phyloP scores from a whole-genome alignment of 108 stramenopile species.

The Heterococcus sp. region DNA sequence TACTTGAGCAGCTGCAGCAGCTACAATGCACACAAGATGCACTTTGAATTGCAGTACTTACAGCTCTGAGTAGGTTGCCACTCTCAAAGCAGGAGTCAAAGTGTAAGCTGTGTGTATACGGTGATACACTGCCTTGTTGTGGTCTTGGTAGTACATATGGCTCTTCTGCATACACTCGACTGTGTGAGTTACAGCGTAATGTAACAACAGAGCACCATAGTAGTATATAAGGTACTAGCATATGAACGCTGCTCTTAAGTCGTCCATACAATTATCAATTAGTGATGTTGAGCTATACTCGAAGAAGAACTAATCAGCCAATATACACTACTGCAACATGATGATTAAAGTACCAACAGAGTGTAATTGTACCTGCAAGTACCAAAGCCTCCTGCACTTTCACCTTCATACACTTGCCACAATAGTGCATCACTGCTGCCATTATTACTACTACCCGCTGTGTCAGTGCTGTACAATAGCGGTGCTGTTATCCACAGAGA shows the following conservation, averaged over 20 bases:
- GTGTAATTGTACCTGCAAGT: constrained; percentile 6
- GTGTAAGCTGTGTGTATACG: constrained; percentile 47
- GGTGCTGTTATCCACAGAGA: too few relatives aligned
- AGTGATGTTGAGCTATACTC: too few relatives aligned
- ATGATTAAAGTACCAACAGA: too few relatives aligned
- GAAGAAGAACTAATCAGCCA: too few relatives aligned
- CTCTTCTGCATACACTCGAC: constrained; percentile 29
- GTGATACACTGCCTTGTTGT: constrained; percentile 10
- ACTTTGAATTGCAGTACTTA: too few relatives aligned
- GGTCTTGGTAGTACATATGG: constrained; percentile 34
- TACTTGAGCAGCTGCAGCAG: not conserved
- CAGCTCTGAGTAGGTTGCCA: constrained; percentile 56
- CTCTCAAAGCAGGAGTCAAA: constrained; percentile 61
- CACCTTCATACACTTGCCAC: constrained; percentile 48
- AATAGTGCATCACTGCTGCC: not conserved
- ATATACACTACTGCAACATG: too few relatives aligned
- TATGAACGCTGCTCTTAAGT: too few relatives aligned
- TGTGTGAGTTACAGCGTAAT: too few relatives aligned
- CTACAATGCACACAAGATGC: not conserved
- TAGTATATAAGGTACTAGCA: too few relatives aligned
- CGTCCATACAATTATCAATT: too few relatives aligned
- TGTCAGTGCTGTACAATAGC: not conserved
- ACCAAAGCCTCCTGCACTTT: constrained; percentile 41
- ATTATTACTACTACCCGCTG: not conserved
- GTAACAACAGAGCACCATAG: too few relatives aligned